A percentile compares a stretch with the other conserved stretches of the same genome.
These are phyloP conservation scores for Dendrocalamus latiflorus DNA, from an alignment of 202 grass and related monocot genomes.

Conservation along the genomic window DNA sequence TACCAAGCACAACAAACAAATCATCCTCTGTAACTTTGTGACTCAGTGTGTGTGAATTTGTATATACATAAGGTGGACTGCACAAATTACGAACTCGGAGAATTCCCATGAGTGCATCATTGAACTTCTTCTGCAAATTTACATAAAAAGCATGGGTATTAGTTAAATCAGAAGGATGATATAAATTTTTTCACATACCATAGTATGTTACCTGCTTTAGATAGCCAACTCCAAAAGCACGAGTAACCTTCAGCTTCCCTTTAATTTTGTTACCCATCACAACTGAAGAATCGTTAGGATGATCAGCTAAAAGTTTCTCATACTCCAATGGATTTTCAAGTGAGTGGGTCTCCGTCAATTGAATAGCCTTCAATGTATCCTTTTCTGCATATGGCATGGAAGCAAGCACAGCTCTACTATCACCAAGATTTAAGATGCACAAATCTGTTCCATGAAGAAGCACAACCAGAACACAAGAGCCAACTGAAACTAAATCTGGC, in stretches of 20 bases:
- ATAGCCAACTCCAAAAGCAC: conserved; percentile 95
- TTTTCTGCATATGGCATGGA: conserved; percentile 36
- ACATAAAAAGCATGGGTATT: conserved; percentile 3
- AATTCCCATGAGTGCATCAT: conserved; percentile 97
- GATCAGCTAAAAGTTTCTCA: conserved; percentile 60
- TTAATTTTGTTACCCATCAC: conserved; percentile 75
- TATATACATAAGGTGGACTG: conserved; percentile 80
- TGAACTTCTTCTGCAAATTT: conserved; percentile 66
- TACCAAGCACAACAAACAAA: no score
- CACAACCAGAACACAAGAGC: conserved; percentile 64
- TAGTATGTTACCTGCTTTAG: conserved; percentile 62
- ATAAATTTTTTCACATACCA: not conserved
- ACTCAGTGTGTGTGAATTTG: conserved; percentile 77
- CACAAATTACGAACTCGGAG: conserved; percentile 65
- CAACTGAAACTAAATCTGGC: no score
- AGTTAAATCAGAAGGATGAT: not conserved
- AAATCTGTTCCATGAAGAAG: conserved; percentile 82
- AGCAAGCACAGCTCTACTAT: conserved; percentile 95
- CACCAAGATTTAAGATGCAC: conserved; percentile 87
- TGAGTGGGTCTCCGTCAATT: conserved; percentile 79
- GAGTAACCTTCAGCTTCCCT: conserved; percentile 92
- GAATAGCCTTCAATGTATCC: conserved; percentile 48
- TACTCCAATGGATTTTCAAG: conserved; percentile 71
- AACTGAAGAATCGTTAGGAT: conserved; percentile 66
- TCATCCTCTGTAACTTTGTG: conserved; percentile 64